A percentile compares a stretch with the other conserved stretches of the same genome.
Conservation (phyloP, 2,329 filamentous ascomycete species). For the Fusarium staphyleae region DNA sequence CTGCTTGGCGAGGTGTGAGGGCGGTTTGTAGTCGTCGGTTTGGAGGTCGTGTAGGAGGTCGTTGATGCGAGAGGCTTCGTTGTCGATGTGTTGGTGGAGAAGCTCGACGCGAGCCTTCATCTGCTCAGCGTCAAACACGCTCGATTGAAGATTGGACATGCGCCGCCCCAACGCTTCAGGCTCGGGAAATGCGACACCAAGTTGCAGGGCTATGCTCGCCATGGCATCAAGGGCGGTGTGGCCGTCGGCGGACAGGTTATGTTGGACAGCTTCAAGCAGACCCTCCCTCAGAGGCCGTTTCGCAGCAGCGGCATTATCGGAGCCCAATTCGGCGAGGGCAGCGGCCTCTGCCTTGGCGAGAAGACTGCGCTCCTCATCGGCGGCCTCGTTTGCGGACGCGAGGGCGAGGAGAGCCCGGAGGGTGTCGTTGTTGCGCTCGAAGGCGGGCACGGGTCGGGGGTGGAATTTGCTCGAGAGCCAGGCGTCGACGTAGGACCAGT, state of each 20-base stretch:
- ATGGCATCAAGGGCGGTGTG: constrained; percentile 63
- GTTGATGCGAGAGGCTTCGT: constrained; percentile 54
- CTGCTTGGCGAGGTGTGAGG: constrained; percentile 67
- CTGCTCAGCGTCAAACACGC: constrained; percentile 63
- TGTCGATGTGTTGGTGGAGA: constrained; percentile 63
- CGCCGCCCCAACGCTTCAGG: constrained; percentile 58
- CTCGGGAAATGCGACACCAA: constrained; percentile 58
- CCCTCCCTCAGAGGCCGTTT: constrained; percentile 43
- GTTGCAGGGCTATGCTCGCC: constrained; percentile 57
- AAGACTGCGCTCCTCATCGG: constrained; percentile 72
- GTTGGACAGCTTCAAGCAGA: constrained; percentile 62
- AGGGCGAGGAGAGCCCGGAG: constrained; percentile 77
- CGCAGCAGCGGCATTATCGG: constrained; percentile 36
- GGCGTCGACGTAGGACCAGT: constrained; percentile 86
- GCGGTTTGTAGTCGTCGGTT: constrained; percentile 58
- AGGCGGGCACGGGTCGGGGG: constrained; percentile 69
- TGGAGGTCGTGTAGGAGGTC: constrained; percentile 53
- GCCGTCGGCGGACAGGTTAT: constrained; percentile 63
- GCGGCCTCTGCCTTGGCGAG: constrained; percentile 65
- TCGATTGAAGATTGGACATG: constrained; percentile 64
- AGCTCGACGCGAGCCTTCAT: constrained; percentile 59
- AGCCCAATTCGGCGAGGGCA: constrained; percentile 51
- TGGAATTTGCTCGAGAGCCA: constrained; percentile 80
- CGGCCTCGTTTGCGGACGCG: constrained; percentile 77
- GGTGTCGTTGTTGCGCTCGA: constrained; percentile 88